These are phyloP conservation scores for Botryotinia convoluta DNA, from an alignment of 2,329 filamentous ascomycete species.

Conservation along the genomic window DNA sequence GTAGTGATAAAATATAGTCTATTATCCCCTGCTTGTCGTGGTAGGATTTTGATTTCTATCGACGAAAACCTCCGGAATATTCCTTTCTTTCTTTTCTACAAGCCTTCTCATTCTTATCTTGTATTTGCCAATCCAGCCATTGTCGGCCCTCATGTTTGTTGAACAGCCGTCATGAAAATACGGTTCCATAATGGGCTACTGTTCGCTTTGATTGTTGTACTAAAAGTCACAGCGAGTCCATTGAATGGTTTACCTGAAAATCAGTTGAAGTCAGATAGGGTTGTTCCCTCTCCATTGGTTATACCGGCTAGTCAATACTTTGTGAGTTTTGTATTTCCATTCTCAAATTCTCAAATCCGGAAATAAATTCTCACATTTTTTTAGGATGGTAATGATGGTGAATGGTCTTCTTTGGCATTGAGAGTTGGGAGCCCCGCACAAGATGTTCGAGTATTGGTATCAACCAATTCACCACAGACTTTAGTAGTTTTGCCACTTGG, in stretches of 20 bases:
- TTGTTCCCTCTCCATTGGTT: constrained; percentile 23
- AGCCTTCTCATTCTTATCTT: not conserved
- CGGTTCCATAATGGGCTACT: constrained; percentile 8
- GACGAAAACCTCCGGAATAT: not conserved
- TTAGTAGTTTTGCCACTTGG: constrained; percentile 38
- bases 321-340: constrained; percentile 16
- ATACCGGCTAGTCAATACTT: constrained; percentile 30
- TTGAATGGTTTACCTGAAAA: not conserved
- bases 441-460: constrained; percentile 41
- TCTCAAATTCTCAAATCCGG: not conserved
- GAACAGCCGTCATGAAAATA: constrained; percentile 18
- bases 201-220: constrained; percentile 2
- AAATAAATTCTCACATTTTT: constrained; percentile 31
- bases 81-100: not conserved
- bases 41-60: not conserved
- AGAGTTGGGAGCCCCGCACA: constrained; percentile 54
- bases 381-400: constrained; percentile 61
- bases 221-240: not conserved
- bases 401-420: constrained; percentile 69
- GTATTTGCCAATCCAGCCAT: not conserved
- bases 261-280: not conserved
- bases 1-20: not conserved
- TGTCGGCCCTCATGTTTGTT: constrained; percentile 14
- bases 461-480: constrained; percentile 41
- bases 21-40: not conserved